phyloP scores from a whole-genome alignment of 208 protist species.

The Lotmaria passim region DNA sequence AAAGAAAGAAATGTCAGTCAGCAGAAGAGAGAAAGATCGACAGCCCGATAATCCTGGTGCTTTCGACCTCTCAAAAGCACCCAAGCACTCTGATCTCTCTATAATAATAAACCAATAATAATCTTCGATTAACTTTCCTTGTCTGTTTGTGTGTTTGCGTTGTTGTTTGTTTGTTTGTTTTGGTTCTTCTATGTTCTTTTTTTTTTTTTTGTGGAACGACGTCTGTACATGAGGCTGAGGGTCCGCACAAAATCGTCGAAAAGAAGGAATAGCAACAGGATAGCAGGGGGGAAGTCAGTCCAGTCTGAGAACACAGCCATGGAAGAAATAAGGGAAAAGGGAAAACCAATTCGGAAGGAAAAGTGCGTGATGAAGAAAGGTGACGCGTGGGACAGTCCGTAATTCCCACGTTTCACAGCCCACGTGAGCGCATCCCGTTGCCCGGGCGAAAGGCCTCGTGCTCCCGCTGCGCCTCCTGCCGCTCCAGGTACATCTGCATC shows the following conservation, averaged over 20 bases:
- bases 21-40: background rate
- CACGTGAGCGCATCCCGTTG: conserved; percentile 46
- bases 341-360: no score
- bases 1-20: background rate
- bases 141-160: background rate
- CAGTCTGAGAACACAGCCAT: no score
- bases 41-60: background rate
- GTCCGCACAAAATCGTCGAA: conserved; percentile 2
- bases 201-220: background rate
- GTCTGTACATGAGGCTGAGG: background rate
- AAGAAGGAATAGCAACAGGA: no score
- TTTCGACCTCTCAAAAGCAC: background rate
- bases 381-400: no score
- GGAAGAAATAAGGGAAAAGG: no score
- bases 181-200: background rate
- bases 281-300: no score
- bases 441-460: conserved; percentile 64
- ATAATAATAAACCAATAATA: no score
- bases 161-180: background rate
- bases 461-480: conserved; percentile 80
- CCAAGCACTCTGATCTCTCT: no score
- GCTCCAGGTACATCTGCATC: conserved; percentile 90
- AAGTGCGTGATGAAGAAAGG: no score
- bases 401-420: conserved; percentile 44
- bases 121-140: no score